phyloP scores from a whole-genome alignment of 176 grass and related monocot species.

The Poa pratensis region DNA sequence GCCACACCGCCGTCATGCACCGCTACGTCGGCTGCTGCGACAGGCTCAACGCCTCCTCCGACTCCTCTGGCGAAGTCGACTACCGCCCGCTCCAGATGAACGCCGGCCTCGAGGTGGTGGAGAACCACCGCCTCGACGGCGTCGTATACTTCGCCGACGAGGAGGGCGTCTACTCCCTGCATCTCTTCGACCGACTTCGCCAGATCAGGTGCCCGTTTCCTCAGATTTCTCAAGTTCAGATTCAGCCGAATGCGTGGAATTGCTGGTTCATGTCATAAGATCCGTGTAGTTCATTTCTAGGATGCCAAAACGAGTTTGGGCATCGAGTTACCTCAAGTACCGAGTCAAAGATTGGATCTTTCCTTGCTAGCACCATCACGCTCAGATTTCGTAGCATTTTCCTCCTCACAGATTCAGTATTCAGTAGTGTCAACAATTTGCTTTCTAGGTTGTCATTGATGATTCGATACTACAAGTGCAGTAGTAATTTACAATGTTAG shows the following conservation, averaged over 20 bases:
- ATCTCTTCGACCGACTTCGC: conserved; percentile 76
- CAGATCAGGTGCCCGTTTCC: conserved; percentile 61
- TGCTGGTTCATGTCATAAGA: background rate
- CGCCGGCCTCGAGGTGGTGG: conserved; percentile 75
- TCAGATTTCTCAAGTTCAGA: background rate
- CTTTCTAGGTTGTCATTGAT: background rate
- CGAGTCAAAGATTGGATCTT: background rate
- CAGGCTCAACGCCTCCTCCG: background rate
- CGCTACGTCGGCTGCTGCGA: conserved; percentile 70
- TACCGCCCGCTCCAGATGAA: conserved; percentile 77
- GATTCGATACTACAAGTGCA: background rate
- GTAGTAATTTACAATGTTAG: background rate
- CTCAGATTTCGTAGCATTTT: background rate
- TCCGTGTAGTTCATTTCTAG: background rate
- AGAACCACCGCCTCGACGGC: conserved; percentile 81
- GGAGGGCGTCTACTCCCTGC: conserved; percentile 88
- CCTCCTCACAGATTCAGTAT: background rate
- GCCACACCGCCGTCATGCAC: conserved; percentile 73
- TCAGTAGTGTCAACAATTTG: conserved; percentile 11
- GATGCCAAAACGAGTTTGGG: background rate
- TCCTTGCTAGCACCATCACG: background rate
- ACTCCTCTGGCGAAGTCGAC: background rate
- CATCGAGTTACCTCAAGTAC: background rate
- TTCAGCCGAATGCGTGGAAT: background rate
- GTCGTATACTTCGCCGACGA: conserved; percentile 96